Percentiles rank a stretch among this genome's conserved stretches.
Evolutionary conservation across 768 basidiomycete species (phyloP).

Genomic region (Naganishia onofrii): DNA sequence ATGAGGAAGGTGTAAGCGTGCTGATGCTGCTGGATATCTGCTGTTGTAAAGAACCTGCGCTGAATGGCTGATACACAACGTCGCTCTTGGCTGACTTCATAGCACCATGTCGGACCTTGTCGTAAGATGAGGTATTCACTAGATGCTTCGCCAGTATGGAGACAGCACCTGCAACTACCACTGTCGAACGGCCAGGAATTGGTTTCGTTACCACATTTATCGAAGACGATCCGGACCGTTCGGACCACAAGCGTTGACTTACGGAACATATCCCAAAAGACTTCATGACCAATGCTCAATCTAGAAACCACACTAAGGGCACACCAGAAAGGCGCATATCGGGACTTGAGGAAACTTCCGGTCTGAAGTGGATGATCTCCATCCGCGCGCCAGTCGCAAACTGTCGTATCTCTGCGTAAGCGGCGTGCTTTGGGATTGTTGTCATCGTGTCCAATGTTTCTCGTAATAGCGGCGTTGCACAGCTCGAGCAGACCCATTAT

Average conservation of each 20-base stretch:
- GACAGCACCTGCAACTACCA: conserved; percentile 2
- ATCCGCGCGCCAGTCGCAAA: conserved; percentile 5
- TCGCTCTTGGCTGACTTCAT: background rate
- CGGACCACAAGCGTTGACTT: background rate
- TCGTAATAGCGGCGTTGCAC: conserved; percentile 40
- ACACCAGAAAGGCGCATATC: conserved; percentile 44
- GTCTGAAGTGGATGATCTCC: conserved; percentile 30
- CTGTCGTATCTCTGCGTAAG: background rate
- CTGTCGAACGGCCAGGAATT: background rate
- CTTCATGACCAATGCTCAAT: conserved; percentile 37
- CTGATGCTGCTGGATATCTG: background rate
- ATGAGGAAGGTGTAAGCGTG: background rate
- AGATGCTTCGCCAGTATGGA: conserved; percentile 11
- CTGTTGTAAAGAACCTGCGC: background rate
- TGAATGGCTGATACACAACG: background rate
- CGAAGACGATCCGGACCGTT: background rate
- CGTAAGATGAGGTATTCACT: background rate
- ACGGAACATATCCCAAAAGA: conserved; percentile 44
- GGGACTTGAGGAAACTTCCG: conserved; percentile 42
- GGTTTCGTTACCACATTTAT: background rate
- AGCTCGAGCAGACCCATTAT: conserved; percentile 37
- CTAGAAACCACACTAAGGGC: conserved; percentile 43
- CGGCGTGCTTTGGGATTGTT: conserved; percentile 17
- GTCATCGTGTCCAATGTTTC: conserved; percentile 22
- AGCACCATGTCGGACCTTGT: background rate